Evolutionary conservation across 768 basidiomycete genomes (phyloP), one percentile per base, ranked within the genome.

Genomic region (Roridomyces roridus): DNA sequence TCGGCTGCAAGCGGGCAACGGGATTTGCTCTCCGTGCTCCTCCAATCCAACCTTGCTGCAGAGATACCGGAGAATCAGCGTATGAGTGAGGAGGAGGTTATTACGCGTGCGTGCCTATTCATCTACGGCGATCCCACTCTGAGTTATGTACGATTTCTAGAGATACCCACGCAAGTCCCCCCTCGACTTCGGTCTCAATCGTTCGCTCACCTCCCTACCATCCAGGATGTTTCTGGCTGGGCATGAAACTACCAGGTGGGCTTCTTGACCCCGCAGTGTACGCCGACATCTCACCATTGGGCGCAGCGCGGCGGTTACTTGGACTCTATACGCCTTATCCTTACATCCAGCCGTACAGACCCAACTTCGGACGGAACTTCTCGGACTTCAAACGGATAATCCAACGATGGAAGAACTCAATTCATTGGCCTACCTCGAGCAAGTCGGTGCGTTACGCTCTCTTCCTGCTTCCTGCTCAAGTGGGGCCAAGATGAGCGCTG

Each of bases 11-110:
- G 74, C 9, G 61, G 57, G 1, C 75, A 76, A 14, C 73, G 77
- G 5, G 83, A 85, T 65, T 53, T 85, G 5, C 65, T 85, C 24
- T 78, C 75, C 8, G 60, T 82, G n/a, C 69, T 84, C 8, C 72
- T 84, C 52, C 73, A 71, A 51, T 81, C 83, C 7, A 85, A 85
- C 64, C 71, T 83, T 73, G 79, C 79, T 7, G 71, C 71, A 1
- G 78, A 83, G 57, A 61, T 81, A 5, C 73, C 77, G 0, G 78
- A 76, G 17, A 67, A 51, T 23, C 78, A 81, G 62, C 68, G 65
- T 25, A 49, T 85, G 60, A 75, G 73, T 0, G 84, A 85, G 28
- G 70, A 71, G n/a, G 84, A 85, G 43, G 79, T 85, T 4, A 35
- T 81, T 2, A 46, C 64, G 10, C 63, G 63, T 65, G 35, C 3